phyloP scores from a whole-genome alignment of 2,329 filamentous ascomycete species.

The Talaromyces sp. region DNA sequence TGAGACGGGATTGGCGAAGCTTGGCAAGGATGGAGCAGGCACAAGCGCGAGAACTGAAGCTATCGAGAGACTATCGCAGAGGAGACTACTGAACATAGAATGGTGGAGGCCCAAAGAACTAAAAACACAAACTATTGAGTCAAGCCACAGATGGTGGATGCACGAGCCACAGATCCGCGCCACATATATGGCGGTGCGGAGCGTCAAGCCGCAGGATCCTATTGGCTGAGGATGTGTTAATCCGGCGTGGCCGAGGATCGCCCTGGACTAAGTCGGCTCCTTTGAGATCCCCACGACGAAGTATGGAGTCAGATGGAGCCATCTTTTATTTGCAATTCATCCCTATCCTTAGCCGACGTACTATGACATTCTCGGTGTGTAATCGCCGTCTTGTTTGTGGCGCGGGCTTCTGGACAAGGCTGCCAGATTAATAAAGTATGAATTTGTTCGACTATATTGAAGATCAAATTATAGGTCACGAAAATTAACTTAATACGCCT shows the following conservation, averaged over 20 bases:
- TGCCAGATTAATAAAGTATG: neutral
- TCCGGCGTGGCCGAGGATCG: constrained; percentile 18
- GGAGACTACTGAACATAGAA: neutral
- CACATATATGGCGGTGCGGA: constrained; percentile 17
- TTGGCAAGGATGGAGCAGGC: neutral
- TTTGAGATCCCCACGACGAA: neutral
- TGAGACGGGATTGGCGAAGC: neutral
- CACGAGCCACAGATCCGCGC: constrained; percentile 16
- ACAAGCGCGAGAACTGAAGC: constrained; percentile 16
- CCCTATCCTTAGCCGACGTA: neutral
- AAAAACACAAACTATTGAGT: constrained; percentile 11
- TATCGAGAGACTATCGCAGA: constrained; percentile 18
- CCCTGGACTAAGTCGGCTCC: neutral
- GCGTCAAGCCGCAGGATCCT: neutral
- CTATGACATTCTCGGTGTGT: neutral
- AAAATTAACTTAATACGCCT: neutral
- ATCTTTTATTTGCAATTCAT: neutral
- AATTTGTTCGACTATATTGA: neutral
- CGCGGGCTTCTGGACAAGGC: neutral
- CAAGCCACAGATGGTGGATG: constrained; percentile 16
- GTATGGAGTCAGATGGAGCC: too few species aligned
- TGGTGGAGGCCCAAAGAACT: too few species aligned
- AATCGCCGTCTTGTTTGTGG: too few species aligned
- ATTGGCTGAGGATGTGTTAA: neutral
- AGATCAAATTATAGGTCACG: neutral